Evolutionary conservation across 495 filamentous ascomycete genomes (phyloP).

Genomic region (Podospora tetraspora): DNA sequence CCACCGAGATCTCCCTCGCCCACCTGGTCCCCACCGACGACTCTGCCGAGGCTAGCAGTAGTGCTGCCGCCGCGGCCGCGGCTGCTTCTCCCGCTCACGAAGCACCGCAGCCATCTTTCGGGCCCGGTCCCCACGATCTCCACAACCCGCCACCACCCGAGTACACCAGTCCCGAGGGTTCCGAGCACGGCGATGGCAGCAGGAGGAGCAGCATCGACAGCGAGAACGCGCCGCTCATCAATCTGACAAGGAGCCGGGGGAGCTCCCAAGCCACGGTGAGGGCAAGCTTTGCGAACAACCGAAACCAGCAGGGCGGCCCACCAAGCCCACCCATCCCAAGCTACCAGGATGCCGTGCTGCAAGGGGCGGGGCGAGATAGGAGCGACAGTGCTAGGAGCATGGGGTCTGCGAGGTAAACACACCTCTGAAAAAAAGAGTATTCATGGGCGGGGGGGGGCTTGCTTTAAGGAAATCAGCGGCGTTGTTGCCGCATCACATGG

Average conservation of each 20-base stretch:
- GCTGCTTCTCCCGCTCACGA: conserved; percentile 20
- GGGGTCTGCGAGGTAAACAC: conserved; percentile 13
- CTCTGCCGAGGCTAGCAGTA: conserved; percentile 66
- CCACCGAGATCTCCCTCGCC: conserved; percentile 95
- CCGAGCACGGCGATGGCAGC: conserved; percentile 39
- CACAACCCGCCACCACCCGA: conserved; percentile 60
- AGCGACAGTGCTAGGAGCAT: conserved; percentile 36
- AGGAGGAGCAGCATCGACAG: conserved; percentile 48
- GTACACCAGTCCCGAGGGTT: conserved; percentile 64
- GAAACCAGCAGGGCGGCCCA: conserved; percentile 14
- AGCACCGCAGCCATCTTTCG: conserved; percentile 32
- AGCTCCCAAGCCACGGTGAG: conserved; percentile 39
- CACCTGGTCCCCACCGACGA: conserved; percentile 66
- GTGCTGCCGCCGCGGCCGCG: conserved; percentile 33
- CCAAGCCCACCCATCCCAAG: conserved; percentile 56
- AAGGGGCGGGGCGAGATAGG: conserved; percentile 45
- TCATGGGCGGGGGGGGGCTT: neutral
- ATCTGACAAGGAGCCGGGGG: conserved; percentile 37
- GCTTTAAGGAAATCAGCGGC: neutral
- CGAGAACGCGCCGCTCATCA: conserved; percentile 37
- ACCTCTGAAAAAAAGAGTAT: neutral
- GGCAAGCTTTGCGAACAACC: conserved; percentile 21
- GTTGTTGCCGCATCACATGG: conserved; percentile 1
- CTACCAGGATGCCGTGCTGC: conserved; percentile 58
- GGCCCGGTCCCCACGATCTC: conserved; percentile 30